Evolutionary conservation across 2,329 filamentous ascomycete genomes (phyloP), one percentile per base, ranked within the genome.

Genomic region (Curvularia lunata): DNA sequence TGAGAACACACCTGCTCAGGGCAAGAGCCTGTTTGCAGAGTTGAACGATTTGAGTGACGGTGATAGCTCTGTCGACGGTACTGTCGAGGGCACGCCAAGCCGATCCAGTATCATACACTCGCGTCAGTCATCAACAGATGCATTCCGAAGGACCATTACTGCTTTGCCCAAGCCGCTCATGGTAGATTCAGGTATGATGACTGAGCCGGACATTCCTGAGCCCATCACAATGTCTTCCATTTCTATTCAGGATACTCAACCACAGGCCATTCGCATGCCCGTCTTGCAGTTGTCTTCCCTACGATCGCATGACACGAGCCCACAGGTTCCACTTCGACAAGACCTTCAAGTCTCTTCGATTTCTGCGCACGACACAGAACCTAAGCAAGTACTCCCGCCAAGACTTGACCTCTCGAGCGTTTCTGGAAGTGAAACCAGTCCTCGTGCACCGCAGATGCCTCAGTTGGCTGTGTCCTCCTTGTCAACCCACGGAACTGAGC

Each of bases 1-100:
- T 50, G 71, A 78, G 30, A 78, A 76, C 41, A 80, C 79, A 7
- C 77, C 79, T n/a, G 77, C 80, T 49, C 80, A 81, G 62, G 84
- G 86, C 16, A 91, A 97, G 80, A 98, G 90, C 70, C 82, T 99
- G 49, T 96, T 95, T 74, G 92, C 92, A 40, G 95, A 99, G 77
- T 84, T 99, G 41, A 91, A 90, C 52, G 91, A 92, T 64, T 81
- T 97, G 42, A 89, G 87, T 25, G 81, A 73, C 25, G 25, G 25
- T 34, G 70, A 67, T 40, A 75, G 73, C 54, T 67, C 69, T 63
- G 63, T 63, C 10, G 73, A 77, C 47, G 71, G 74, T 38, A 75
- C 75, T 62, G 63, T 63, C 12, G 73, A 77, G 46, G 71, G 74
- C 40, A 75, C 75, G 28, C 73, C 75, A 38, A 75, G 69, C 55